phyloP scores from a whole-genome alignment of 441 rosid genomes.

The Mallotus repandus region DNA sequence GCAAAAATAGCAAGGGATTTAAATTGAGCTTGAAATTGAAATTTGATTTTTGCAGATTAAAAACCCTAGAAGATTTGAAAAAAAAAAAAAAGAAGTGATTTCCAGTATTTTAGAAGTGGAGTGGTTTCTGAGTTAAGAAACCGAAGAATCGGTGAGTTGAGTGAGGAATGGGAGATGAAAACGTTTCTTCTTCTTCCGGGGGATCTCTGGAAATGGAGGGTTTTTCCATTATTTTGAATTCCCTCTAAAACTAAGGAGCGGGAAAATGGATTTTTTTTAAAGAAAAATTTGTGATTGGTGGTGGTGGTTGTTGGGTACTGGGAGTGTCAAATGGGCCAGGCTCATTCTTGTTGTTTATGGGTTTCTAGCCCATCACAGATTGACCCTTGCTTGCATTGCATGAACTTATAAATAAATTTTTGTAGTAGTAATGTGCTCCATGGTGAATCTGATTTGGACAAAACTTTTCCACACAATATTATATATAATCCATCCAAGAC shows the following conservation, averaged over 20 bases:
- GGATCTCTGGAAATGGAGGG: not conserved
- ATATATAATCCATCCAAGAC: too few species aligned
- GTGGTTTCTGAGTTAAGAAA: constrained; percentile 19
- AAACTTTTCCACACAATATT: too few species aligned
- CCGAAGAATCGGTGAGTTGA: constrained; percentile 11
- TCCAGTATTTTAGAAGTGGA: not conserved
- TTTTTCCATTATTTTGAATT: not conserved
- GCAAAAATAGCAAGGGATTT: too few species aligned
- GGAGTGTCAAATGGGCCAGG: not conserved
- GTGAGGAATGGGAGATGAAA: constrained; percentile 16
- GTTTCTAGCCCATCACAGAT: too few species aligned
- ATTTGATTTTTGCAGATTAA: not conserved
- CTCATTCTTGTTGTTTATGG: not conserved
- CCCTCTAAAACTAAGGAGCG: constrained; percentile 15
- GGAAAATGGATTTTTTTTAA: constrained; percentile 13
- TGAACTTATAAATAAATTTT: too few species aligned
- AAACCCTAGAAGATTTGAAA: not conserved
- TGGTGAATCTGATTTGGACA: too few species aligned
- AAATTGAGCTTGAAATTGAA: not conserved
- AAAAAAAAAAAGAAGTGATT: not conserved
- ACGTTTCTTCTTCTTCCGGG: too few species aligned
- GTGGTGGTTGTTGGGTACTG: too few species aligned
- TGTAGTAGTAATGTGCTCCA: too few species aligned
- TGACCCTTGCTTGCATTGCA: too few species aligned
- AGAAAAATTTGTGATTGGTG: not conserved